Base-by-base conservation (phyloP, 1,284 basidiomycete species). In the Amylostereum areolatum region DNA sequence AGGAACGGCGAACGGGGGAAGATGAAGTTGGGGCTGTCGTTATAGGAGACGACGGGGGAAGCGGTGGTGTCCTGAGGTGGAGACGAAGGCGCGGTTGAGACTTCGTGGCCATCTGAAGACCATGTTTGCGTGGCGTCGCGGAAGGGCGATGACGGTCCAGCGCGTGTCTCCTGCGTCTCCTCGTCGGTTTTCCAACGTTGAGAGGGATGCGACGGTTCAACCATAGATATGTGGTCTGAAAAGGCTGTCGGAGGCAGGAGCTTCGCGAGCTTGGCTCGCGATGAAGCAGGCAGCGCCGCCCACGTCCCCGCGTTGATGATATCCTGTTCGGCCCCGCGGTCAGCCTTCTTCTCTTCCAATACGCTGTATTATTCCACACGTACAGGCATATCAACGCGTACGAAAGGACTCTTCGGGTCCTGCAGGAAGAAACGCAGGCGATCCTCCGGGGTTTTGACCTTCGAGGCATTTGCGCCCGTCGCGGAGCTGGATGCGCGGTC, bases 191-290 rank as follows among this genome's bases (percentile, higher is more conserved):
- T n/a, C n/a, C n/a, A n/a, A n/a, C n/a, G n/a, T n/a, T n/a, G 41
- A 24, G 70, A 69, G 4, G 76, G 74, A 57, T 80, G 78, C 28
- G 69, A 62, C 8, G 57, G 49, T 37, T 69, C 69, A 3, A 79
- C 55, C 2, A 56, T 56, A 3, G 67, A 62, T 29, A 58, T 44
- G 53, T 67, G 75, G 8, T 64, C 64, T 11, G 53, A 48, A 57
- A 80, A 79, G 0, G 77, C 75, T 4, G 78, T 78, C 2, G 71
- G 68, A 32, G 80, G 80, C 0, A 83, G 66, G 2, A 80, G 59
- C 2, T 64, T 52, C 45, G 68, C 66, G 4, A 82, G 62, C 5
- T 58, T 60, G 32, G 55, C 55, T 42, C 72, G 71, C 2, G 72
- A 67, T 42, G 77, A 73, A 11, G 57, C 57, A 1, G 78, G 75